Conservation (phyloP, 805 yeast genomes). For the Naumovozyma dairenensis region DNA sequence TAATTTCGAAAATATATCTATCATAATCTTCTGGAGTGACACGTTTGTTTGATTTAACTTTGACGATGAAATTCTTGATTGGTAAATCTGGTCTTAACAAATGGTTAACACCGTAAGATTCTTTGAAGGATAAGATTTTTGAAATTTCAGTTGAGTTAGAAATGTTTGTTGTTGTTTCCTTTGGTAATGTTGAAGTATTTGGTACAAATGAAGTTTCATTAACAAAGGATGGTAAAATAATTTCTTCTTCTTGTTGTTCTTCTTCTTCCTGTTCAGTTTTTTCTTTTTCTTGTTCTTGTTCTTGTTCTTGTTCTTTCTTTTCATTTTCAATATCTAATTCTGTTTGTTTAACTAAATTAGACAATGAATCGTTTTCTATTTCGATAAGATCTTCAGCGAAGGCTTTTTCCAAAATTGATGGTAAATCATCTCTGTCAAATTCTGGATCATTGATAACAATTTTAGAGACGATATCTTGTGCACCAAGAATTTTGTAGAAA, state of each 20-base stretch:
- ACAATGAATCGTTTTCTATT: not conserved
- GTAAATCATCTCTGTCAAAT: not conserved
- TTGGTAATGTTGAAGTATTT: slow-evolving; percentile 42
- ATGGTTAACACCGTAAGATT: slow-evolving; percentile 53
- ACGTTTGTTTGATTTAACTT: slow-evolving; percentile 84
- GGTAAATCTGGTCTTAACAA: slow-evolving; percentile 84
- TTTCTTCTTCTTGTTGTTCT: slow-evolving; percentile 19
- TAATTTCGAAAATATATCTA: slow-evolving; percentile 93
- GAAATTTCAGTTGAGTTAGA: slow-evolving; percentile 43
- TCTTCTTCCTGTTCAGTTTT: not conserved
- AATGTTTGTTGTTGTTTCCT: slow-evolving; percentile 27
- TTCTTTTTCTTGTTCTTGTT: not conserved
- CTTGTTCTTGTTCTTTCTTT: not conserved
- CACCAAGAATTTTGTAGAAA: slow-evolving; percentile 59
- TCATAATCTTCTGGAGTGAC: slow-evolving; percentile 84
- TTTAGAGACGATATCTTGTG: slow-evolving; percentile 47
- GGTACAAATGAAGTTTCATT: slow-evolving; percentile 57
- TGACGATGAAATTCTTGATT: slow-evolving; percentile 72
- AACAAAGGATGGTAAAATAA: slow-evolving; percentile 41
- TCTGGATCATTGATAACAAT: not conserved
- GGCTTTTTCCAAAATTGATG: not conserved
- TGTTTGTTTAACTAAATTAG: not conserved
- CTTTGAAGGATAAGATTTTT: slow-evolving; percentile 67
- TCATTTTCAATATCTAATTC: too few relatives aligned
- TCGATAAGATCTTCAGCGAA: not conserved